Conservation (phyloP, 2,329 filamentous ascomycete genomes). For the Colletotrichum somersetense region DNA sequence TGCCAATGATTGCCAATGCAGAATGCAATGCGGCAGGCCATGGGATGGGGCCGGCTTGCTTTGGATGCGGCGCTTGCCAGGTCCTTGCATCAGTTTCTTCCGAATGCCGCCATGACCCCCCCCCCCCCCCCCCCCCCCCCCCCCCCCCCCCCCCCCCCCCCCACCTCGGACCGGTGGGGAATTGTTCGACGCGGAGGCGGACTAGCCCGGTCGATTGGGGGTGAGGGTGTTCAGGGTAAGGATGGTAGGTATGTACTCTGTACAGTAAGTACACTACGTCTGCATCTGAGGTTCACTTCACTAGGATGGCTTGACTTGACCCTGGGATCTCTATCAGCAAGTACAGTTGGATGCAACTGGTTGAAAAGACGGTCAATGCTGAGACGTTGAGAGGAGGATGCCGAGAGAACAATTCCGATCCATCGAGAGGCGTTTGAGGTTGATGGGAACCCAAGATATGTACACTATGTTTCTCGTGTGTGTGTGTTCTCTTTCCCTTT, state of each 20-base stretch:
- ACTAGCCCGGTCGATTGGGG: background rate
- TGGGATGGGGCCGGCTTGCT: slow-evolving; percentile 5
- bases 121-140: no score
- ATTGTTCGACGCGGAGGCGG: background rate
- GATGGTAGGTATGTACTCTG: background rate
- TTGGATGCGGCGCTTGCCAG: slow-evolving; percentile 33
- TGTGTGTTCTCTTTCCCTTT: background rate
- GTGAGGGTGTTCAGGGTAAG: background rate
- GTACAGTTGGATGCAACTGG: background rate
- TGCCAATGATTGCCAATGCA: slow-evolving; percentile 32
- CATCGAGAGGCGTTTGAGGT: slow-evolving; percentile 13
- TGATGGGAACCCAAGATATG: slow-evolving; percentile 16
- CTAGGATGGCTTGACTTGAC: background rate
- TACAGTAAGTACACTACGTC: no score
- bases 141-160: no score
- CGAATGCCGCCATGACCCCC: slow-evolving; percentile 24
- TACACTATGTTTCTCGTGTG: no score
- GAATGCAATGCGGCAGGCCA: slow-evolving; percentile 15
- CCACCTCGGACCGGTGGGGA: background rate
- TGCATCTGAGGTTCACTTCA: background rate
- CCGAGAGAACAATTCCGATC: background rate
- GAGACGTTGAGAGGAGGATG: slow-evolving; percentile 9
- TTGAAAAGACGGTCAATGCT: background rate
- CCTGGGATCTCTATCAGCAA: background rate
- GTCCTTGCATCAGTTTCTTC: slow-evolving; percentile 18